These are phyloP conservation scores for Beauveria sp. DNA, from an alignment of 2,329 filamentous ascomycete species.

Conservation along the genomic window DNA sequence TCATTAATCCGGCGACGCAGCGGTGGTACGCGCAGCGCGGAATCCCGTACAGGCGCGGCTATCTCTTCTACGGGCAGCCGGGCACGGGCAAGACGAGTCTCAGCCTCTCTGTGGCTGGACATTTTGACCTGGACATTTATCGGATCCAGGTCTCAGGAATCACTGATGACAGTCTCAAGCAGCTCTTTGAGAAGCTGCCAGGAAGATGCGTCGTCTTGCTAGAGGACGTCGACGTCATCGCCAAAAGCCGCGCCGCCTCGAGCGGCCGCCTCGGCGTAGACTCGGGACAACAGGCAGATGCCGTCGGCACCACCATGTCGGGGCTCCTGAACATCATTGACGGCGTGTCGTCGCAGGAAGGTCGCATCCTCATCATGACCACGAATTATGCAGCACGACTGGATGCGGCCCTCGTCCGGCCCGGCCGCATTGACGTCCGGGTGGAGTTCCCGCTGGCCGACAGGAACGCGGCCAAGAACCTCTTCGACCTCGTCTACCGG, in stretches of 20 bases:
- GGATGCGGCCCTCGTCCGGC: conserved; percentile 53
- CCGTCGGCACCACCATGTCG: conserved; percentile 37
- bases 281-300: neutral
- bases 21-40: conserved; percentile 11
- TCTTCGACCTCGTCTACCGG: neutral
- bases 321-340: conserved; percentile 62
- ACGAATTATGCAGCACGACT: conserved; percentile 58
- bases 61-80: conserved; percentile 57
- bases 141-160: conserved; percentile 42
- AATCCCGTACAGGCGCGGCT: conserved; percentile 39
- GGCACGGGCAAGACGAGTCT: conserved; percentile 54
- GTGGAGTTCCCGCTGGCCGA: conserved; percentile 23
- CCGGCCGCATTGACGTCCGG: conserved; percentile 54
- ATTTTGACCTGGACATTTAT: conserved; percentile 44
- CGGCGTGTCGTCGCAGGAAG: conserved; percentile 59
- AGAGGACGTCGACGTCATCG: conserved; percentile 45
- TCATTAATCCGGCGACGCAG: neutral
- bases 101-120: conserved; percentile 43
- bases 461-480: neutral
- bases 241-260: neutral
- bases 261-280: neutral
- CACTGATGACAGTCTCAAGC: conserved; percentile 40
- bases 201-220: conserved; percentile 45
- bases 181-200: conserved; percentile 46
- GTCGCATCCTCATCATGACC: conserved; percentile 63